Percentiles rank a stretch among this genome's conserved stretches.
phyloP scores from a whole-genome alignment of 148 eudicot species.

The Tetragonia tetragonoides region DNA sequence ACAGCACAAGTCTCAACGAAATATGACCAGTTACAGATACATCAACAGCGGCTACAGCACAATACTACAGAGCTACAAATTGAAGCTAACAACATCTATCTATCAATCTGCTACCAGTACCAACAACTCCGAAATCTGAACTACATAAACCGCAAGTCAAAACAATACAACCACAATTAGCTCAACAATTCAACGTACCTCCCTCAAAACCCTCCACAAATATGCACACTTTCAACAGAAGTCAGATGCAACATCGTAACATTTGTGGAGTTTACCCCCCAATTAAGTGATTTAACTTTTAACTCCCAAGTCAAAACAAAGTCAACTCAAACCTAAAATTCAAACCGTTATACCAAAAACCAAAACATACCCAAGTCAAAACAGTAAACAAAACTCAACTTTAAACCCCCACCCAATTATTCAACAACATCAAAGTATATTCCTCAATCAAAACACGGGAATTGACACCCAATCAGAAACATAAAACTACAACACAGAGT shows the following conservation, averaged over 20 bases:
- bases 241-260: background rate
- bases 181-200: background rate
- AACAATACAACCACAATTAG: background rate
- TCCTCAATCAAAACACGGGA: background rate
- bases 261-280: background rate
- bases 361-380: slow-evolving; percentile 2
- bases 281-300: background rate
- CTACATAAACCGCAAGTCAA: background rate
- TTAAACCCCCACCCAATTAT: too few species aligned
- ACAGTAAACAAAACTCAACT: background rate
- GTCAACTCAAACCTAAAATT: slow-evolving; percentile 8
- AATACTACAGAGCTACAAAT: background rate
- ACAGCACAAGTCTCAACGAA: background rate
- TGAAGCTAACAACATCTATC: background rate
- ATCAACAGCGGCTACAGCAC: background rate
- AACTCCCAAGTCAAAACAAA: slow-evolving; percentile 5
- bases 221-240: background rate
- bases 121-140: background rate
- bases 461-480: background rate
- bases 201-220: background rate
- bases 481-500: background rate
- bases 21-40: background rate
- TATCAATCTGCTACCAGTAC: background rate
- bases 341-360: background rate
- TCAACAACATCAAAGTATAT: background rate